Percentiles rank a stretch among this genome's conserved stretches.
These are phyloP conservation scores for Pelargonium australe DNA, from an alignment of 441 rosid genomes.

Conservation along the genomic window DNA sequence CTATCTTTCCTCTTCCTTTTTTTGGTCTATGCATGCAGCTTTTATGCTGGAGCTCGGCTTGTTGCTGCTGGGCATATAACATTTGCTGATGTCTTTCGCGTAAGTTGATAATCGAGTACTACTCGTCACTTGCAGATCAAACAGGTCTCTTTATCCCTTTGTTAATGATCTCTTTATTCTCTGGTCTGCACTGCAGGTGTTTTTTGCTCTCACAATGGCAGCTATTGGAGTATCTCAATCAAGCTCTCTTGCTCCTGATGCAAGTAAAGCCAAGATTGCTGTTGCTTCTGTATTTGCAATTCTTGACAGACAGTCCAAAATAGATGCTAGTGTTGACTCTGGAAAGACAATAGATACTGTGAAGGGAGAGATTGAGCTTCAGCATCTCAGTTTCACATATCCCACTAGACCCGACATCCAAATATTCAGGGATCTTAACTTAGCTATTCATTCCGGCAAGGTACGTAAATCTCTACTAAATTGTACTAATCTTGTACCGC, in stretches of 20 bases:
- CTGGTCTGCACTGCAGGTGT: conserved; percentile 44
- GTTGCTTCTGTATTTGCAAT: conserved; percentile 56
- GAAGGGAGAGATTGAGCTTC: conserved; percentile 42
- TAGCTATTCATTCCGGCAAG: conserved; percentile 58
- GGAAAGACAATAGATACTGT: conserved; percentile 39
- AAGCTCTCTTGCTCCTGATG: conserved; percentile 58
- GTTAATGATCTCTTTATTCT: background rate
- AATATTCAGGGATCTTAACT: conserved; percentile 42
- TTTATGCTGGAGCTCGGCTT: conserved; percentile 69
- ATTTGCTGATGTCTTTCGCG: conserved; percentile 59
- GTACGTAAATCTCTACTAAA: conserved; percentile 22
- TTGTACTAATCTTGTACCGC: background rate
- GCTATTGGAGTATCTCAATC: conserved; percentile 59
- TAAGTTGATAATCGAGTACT: conserved; percentile 18
- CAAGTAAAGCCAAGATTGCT: conserved; percentile 48
- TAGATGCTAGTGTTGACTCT: conserved; percentile 45
- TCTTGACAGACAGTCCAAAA: conserved; percentile 45
- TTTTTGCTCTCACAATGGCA: conserved; percentile 53
- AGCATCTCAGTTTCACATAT: conserved; percentile 52
- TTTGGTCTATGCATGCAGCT: conserved; percentile 46
- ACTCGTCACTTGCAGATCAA: background rate
- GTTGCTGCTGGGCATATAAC: conserved; percentile 45
- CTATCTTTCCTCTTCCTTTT: conserved; percentile 48
- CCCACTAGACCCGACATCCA: conserved; percentile 56
- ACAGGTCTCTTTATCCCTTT: background rate